A percentile compares a stretch with the other conserved stretches of the same genome.
Conservation (phyloP, 805 yeast genomes). For the Grigorovia humatica region DNA sequence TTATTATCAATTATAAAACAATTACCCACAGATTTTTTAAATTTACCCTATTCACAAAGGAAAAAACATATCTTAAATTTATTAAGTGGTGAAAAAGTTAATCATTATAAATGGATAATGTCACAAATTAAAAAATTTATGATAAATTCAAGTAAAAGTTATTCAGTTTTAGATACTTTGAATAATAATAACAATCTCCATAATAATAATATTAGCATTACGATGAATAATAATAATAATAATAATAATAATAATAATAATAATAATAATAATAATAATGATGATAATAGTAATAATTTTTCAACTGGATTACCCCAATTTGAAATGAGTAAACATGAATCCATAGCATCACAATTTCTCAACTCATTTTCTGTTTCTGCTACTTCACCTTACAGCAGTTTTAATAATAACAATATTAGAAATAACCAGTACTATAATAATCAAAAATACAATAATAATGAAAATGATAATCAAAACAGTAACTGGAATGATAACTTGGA, state of each 20-base stretch:
- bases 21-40: conserved; percentile 44
- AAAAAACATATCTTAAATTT: conserved; percentile 32
- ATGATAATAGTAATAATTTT: background rate
- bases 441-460: background rate
- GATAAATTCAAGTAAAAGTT: conserved; percentile 19
- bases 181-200: background rate
- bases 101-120: conserved; percentile 27
- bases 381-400: conserved; percentile 7
- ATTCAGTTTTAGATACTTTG: conserved; percentile 10
- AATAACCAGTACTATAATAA: too few relatives aligned
- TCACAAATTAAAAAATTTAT: conserved; percentile 20
- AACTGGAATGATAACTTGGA: conserved; percentile 2
- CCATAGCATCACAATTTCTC: conserved; percentile 27
- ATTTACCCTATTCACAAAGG: conserved; percentile 52
- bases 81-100: conserved; percentile 30
- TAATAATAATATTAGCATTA: too few relatives aligned
- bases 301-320: conserved; percentile 3
- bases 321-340: conserved; percentile 18
- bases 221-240: background rate
- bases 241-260: background rate
- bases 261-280: background rate
- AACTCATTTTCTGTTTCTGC: conserved; percentile 27
- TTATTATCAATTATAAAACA: conserved; percentile 24
- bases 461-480: background rate
- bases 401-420: background rate